A percentile compares a stretch with the other conserved stretches of the same genome.
Evolutionary conservation across 148 eudicot genomes (phyloP).

Genomic region (Fagopyrum homotropicum): DNA sequence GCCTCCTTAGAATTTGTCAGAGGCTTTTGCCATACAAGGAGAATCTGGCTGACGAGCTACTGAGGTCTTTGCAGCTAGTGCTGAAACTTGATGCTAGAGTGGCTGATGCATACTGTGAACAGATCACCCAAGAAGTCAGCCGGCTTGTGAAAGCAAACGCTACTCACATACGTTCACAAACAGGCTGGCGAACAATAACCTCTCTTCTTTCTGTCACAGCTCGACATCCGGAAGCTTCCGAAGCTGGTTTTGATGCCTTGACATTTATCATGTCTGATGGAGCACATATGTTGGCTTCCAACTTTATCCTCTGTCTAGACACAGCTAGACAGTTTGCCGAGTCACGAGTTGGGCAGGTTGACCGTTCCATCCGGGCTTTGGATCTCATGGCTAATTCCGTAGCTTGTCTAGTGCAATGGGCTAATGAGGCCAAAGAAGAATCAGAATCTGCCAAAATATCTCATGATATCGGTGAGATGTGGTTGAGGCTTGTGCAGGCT

Average conservation of each 20-base stretch:
- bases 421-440: constrained; percentile 43
- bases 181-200: constrained; percentile 83
- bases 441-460: constrained; percentile 49
- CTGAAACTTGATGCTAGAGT: constrained; percentile 87
- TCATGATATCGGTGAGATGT: constrained; percentile 77
- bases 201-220: constrained; percentile 69
- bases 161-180: constrained; percentile 67
- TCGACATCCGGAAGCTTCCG: constrained; percentile 76
- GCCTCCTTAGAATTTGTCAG: constrained; percentile 77
- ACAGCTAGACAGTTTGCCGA: constrained; percentile 72
- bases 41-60: constrained; percentile 80
- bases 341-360: constrained; percentile 65
- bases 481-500: constrained; percentile 76
- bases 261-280: constrained; percentile 67
- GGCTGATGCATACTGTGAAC: constrained; percentile 88
- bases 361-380: constrained; percentile 51
- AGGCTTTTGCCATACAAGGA: constrained; percentile 83
- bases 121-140: constrained; percentile 83
- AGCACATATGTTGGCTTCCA: constrained; percentile 58
- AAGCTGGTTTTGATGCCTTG: constrained; percentile 67
- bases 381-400: constrained; percentile 70
- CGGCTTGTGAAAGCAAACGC: constrained; percentile 82
- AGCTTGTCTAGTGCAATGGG: constrained; percentile 50
- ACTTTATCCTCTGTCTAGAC: constrained; percentile 54
- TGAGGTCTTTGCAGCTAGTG: constrained; percentile 77